Base-by-base conservation (phyloP, 176 grass and related monocot species). In the Microstegium vimineum region DNA sequence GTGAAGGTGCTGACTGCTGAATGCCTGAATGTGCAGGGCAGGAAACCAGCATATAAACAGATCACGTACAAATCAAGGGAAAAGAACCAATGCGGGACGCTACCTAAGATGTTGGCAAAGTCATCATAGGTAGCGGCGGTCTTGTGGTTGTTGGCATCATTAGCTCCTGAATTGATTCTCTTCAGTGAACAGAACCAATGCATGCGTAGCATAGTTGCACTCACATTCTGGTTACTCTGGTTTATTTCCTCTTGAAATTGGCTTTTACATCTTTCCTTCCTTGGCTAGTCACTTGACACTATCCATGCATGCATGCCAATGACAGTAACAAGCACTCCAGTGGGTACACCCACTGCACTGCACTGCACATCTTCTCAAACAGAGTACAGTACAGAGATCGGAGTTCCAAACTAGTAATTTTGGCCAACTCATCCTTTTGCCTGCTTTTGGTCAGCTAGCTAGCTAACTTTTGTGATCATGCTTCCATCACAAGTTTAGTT, bases 331-430 rank as follows among this genome's bases (percentile, higher is more conserved):
- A 14, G 46, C 46, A 73, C 43, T 73, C 27, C 40, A 31, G 40
- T 87, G 79, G 91, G 71, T 87, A 82, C 84, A 87, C 81, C 91
- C 60, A 93, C 87, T 93, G n/a, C n/a, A n/a, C n/a, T n/a, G n/a
- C n/a, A n/a, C n/a, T n/a, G 64, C 14, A 60, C 41, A 42, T 51
- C 73, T 52, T 74, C 73, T 35, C 14, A 47, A 73, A 17, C 17
- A 52, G 25, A 69, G 11, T 5, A n/a, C n/a, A n/a, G n/a, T n/a
- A n/a, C n/a, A n/a, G n/a, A n/a, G 28, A 71, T 11, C 12, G 16
- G 5, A 59, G 22, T 65, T 41, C 57, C 52, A 57, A 27, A 60
- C 4, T 64, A 41, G 14, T 20, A 72, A 12, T 22, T 74, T 23
- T 34, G 14, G 12, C 51, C 14, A 73, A 46, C 71, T 51, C 3